phyloP scores from a whole-genome alignment of 768 basidiomycete species.

The Boletus rubescentipes region DNA sequence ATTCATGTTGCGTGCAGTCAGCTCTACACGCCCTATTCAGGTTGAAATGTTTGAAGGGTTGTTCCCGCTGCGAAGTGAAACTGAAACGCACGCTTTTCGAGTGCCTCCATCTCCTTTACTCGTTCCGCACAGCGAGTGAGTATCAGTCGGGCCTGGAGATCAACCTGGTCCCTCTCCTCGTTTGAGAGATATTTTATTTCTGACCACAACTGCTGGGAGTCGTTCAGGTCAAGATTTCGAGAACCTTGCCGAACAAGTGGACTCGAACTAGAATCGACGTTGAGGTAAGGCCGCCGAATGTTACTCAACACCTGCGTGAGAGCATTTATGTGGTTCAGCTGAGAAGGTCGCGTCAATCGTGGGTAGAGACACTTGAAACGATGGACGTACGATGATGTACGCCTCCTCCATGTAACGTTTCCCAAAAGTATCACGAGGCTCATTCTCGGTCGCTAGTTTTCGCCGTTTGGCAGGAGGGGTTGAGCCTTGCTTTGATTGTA shows the following conservation, averaged over 20 bases:
- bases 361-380: not conserved
- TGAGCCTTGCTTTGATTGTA: conserved; percentile 46
- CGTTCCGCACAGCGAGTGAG: conserved; percentile 83
- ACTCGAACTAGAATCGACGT: conserved; percentile 60
- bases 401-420: conserved; percentile 76
- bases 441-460: conserved; percentile 40
- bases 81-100: conserved; percentile 77
- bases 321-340: conserved; percentile 75
- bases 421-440: conserved; percentile 44
- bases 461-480: conserved; percentile 50
- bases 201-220: conserved; percentile 54
- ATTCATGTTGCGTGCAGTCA: conserved; percentile 62
- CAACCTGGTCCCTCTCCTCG: conserved; percentile 93
- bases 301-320: conserved; percentile 69
- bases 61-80: conserved; percentile 14
- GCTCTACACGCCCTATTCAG: conserved; percentile 59
- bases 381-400: conserved; percentile 57
- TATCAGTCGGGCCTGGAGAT: conserved; percentile 86
- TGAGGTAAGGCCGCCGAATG: conserved; percentile 87
- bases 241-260: conserved; percentile 50
- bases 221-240: conserved; percentile 56
- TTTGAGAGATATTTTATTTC: conserved; percentile 75
- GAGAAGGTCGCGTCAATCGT: conserved; percentile 1
- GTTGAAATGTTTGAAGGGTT: conserved; percentile 16
- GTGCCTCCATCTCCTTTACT: conserved; percentile 81